phyloP scores from a whole-genome alignment of 495 filamentous ascomycete species.

The Talaromyces nanjingensis region DNA sequence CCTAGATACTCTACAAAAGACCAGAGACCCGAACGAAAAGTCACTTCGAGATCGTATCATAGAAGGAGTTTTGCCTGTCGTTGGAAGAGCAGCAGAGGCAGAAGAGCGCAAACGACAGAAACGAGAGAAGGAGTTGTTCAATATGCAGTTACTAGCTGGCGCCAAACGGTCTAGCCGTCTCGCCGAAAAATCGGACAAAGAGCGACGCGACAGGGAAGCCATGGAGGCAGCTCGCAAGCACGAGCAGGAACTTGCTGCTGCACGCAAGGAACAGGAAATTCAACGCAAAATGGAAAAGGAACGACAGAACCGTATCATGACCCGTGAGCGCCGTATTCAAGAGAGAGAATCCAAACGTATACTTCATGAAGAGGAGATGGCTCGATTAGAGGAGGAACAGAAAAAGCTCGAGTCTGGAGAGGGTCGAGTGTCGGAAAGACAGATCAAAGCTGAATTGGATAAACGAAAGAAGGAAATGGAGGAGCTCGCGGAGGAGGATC shows the following conservation, averaged over 20 bases:
- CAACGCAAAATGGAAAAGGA: conserved; percentile 66
- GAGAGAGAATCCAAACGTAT: conserved; percentile 77
- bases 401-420: conserved; percentile 56
- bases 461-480: conserved; percentile 64
- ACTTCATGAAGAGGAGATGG: conserved; percentile 75
- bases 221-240: conserved; percentile 66
- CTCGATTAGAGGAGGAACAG: conserved; percentile 69
- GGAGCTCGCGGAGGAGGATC: conserved; percentile 67
- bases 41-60: conserved; percentile 59
- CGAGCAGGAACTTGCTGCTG: conserved; percentile 55
- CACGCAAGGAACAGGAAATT: conserved; percentile 61
- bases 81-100: conserved; percentile 75
- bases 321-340: conserved; percentile 73
- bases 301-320: conserved; percentile 73
- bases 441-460: conserved; percentile 70
- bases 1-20: conserved; percentile 60
- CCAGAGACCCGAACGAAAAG: conserved; percentile 77
- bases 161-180: conserved; percentile 90
- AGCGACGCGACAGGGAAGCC: conserved; percentile 63
- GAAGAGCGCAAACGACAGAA: conserved; percentile 60
- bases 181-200: conserved; percentile 71
- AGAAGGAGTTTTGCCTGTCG: conserved; percentile 70
- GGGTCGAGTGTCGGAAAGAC: conserved; percentile 67
- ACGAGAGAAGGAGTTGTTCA: conserved; percentile 72
- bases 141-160: conserved; percentile 75